Evolutionary conservation across 306 rosid species (phyloP), one percentile per base, ranked within the genome.

Genomic region (Medicago lupulina): DNA sequence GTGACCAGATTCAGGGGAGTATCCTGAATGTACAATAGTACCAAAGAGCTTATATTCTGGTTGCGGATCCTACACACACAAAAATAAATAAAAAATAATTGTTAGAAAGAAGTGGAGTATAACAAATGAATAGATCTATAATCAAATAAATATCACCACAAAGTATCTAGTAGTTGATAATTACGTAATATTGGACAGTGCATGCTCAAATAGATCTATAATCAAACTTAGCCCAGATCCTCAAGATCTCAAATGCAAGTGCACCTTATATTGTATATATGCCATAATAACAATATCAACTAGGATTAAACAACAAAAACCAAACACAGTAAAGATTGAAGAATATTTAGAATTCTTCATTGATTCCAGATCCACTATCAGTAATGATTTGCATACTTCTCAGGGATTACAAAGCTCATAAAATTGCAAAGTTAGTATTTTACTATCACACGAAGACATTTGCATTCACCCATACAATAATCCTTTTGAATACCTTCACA

Each of bases 41-140:
- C 99, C 99, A 78, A 92, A 92, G 74, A 92, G 99, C 88, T 88
- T 96, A 86, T 96, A 96, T 83, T 96, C 97, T 21, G 99, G 98
- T 16, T 85, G 88, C 14, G 86, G 89, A 86, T 96, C 98, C 99
- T 96, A 91, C 80, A 85, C 67, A n/a, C 31, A 28, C 28, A 71
- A 38, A 63, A 80, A 17, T 28, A 28, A 28, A 28, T 28, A 34
- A 34, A 34, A 34, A 34, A 34, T 7, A 9, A 50, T 41, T 50
- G 43, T 80, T 80, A 80, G 72, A 50, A 70, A 66, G 67, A 74
- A 71, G 73, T 18, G 47, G 64, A 71, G 39, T 36, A 39, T 8
- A 44, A 74, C 39, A 49, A 40, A 23, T 23, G 28, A 23, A 23
- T 23, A 23, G 28, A 23, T 23, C 28, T 23, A 23, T 23, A 23